Conservation (phyloP, 305 asterid species). For the Fraxinus dipetala region DNA sequence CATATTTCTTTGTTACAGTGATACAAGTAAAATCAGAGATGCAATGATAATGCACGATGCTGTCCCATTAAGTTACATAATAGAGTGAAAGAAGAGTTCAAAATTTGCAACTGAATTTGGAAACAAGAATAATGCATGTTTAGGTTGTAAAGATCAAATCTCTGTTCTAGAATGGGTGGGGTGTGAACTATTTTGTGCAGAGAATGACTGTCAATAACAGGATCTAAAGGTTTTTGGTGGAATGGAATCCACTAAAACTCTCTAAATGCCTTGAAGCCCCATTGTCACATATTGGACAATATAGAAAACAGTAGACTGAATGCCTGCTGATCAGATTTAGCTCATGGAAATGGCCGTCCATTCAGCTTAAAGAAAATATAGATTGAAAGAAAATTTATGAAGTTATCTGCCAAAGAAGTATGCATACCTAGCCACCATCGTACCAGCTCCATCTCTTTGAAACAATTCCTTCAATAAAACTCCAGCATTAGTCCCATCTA, state of each 20-base stretch:
- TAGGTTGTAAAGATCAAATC: neutral
- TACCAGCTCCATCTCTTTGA: constrained; percentile 93
- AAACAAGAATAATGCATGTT: neutral
- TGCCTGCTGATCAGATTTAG: neutral
- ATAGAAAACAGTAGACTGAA: neutral
- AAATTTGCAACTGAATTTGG: neutral
- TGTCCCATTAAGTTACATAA: neutral
- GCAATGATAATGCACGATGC: neutral
- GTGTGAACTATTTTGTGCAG: neutral
- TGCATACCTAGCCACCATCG: constrained; percentile 85
- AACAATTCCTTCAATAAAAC: constrained; percentile 81
- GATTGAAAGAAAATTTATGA: constrained; percentile 10
- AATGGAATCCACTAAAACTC: neutral
- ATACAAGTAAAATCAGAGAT: neutral
- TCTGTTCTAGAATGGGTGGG: neutral
- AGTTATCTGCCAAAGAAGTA: constrained; percentile 10
- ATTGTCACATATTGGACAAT: neutral
- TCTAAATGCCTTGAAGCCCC: neutral
- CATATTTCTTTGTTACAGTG: neutral
- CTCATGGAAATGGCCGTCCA: neutral
- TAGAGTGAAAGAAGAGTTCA: neutral
- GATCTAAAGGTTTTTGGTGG: neutral
- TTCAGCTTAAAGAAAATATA: neutral
- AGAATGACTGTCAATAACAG: neutral
- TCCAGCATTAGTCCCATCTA: constrained; percentile 91